phyloP scores from a whole-genome alignment of 768 basidiomycete species.

The Mrakia gelida region DNA sequence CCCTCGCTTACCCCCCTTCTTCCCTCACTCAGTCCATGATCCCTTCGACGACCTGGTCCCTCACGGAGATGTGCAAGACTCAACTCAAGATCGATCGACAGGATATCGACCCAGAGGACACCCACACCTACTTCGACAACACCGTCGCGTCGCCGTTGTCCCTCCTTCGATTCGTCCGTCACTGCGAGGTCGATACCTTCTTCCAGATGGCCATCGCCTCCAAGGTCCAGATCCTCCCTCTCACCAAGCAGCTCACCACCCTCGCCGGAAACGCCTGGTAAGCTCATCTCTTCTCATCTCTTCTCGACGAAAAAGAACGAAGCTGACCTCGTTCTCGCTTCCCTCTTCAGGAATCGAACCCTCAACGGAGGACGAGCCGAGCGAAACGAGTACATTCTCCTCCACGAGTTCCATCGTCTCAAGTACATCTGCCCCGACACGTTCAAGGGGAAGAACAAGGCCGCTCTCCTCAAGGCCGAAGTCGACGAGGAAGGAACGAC shows the following conservation, averaged over 20 bases:
- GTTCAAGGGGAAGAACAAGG: slow-evolving; percentile 50
- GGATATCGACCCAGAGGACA: slow-evolving; percentile 95
- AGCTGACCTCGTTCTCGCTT: slow-evolving; percentile 1
- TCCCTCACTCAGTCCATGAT: slow-evolving; percentile 73
- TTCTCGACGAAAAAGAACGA: neutral
- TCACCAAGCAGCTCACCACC: slow-evolving; percentile 90
- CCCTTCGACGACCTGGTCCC: slow-evolving; percentile 92
- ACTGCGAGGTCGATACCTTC: slow-evolving; percentile 93
- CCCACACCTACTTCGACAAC: slow-evolving; percentile 81
- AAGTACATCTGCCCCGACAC: slow-evolving; percentile 98
- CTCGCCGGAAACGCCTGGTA: slow-evolving; percentile 93
- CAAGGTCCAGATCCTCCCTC: slow-evolving; percentile 86
- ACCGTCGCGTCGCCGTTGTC: slow-evolving; percentile 68
- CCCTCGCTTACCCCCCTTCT: neutral
- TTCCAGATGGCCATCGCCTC: slow-evolving; percentile 94
- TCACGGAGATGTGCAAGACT: slow-evolving; percentile 92
- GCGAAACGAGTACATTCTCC: slow-evolving; percentile 95
- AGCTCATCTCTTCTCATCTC: neutral
- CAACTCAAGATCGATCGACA: slow-evolving; percentile 80
- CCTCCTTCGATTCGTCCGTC: slow-evolving; percentile 80
- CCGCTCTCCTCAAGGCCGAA: slow-evolving; percentile 35
- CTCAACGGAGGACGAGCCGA: slow-evolving; percentile 96
- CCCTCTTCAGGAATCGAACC: slow-evolving; percentile 76
- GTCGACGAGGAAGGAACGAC: slow-evolving; percentile 47
- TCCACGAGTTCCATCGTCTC: slow-evolving; percentile 93